Percentiles rank a stretch among this genome's conserved stretches.
These are phyloP conservation scores for Stemphylium beticola DNA, from an alignment of 2,329 filamentous ascomycete species.

Conservation along the genomic window DNA sequence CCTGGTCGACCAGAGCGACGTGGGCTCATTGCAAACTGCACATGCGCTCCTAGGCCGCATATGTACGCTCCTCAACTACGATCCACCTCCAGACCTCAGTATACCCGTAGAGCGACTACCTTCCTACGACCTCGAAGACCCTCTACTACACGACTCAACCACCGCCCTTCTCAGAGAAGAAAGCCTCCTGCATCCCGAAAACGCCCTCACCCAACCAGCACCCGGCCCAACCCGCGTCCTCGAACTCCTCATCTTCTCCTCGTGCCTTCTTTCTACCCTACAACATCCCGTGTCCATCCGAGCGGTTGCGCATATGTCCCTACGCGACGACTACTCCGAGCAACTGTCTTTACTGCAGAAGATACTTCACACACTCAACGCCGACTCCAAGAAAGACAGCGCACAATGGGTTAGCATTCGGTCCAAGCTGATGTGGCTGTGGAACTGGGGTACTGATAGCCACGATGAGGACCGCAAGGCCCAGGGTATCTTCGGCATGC, in stretches of 20 bases:
- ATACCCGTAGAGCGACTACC: conserved; percentile 52
- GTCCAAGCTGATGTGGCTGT: conserved; percentile 73
- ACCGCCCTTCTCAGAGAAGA: conserved; percentile 50
- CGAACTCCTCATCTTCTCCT: conserved; percentile 64
- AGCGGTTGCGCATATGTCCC: conserved; percentile 63
- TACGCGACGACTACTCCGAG: conserved; percentile 68
- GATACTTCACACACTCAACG: conserved; percentile 62
- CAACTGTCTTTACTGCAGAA: conserved; percentile 66
- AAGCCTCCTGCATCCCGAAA: conserved; percentile 63
- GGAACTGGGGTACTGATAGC: conserved; percentile 68
- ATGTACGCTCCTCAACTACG: conserved; percentile 65
- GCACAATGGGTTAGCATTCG: conserved; percentile 58
- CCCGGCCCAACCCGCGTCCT: conserved; percentile 64
- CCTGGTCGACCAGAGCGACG: conserved; percentile 64
- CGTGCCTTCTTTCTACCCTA: conserved; percentile 52
- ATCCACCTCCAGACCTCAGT: conserved; percentile 59
- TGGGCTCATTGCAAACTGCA: conserved; percentile 65
- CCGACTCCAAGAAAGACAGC: conserved; percentile 65
- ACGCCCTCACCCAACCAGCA: conserved; percentile 69
- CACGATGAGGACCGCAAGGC: conserved; percentile 47
- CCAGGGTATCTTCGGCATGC: conserved; percentile 62
- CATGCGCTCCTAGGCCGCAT: conserved; percentile 67
- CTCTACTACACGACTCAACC: conserved; percentile 40
- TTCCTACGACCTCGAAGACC: conserved; percentile 47
- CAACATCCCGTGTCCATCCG: conserved; percentile 51